Percentiles rank a stretch among this genome's conserved stretches.
These are phyloP conservation scores for Dryas drummondii DNA, from an alignment of 306 rosid genomes.

Conservation along the genomic window DNA sequence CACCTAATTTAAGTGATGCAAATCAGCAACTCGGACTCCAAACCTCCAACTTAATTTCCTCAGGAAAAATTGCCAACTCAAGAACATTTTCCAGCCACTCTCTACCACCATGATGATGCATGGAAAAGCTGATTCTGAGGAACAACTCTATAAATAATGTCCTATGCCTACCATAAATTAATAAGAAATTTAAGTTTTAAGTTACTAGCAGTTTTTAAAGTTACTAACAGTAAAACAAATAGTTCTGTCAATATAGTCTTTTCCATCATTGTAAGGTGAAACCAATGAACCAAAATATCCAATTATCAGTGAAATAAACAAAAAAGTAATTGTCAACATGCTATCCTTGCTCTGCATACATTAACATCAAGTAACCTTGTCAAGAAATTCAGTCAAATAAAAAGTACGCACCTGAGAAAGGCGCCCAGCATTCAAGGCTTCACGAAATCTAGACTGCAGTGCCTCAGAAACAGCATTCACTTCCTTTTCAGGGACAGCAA, in stretches of 20 bases:
- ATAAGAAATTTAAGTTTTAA: too few relatives aligned
- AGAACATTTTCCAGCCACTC: neutral
- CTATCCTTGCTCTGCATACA: neutral
- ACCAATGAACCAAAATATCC: neutral
- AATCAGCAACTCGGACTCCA: neutral
- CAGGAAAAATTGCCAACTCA: neutral
- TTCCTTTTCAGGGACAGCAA: slow-evolving; percentile 98
- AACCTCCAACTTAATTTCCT: slow-evolving; percentile 6
- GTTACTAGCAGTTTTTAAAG: too few relatives aligned
- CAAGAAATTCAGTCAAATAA: slow-evolving; percentile 11
- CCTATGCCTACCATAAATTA: too few relatives aligned
- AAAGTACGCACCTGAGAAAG: slow-evolving; percentile 82
- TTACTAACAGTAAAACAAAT: neutral
- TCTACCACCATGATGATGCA: neutral
- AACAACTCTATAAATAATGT: neutral
- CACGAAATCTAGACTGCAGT: slow-evolving; percentile 81
- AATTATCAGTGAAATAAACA: neutral
- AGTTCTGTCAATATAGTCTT: neutral
- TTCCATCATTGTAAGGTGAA: neutral
- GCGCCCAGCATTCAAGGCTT: slow-evolving; percentile 95
- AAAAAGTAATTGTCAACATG: neutral
- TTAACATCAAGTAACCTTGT: neutral
- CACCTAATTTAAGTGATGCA: neutral
- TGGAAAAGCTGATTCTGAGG: neutral
- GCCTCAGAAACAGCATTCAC: slow-evolving; percentile 95